Evolutionary conservation across 2,329 filamentous ascomycete genomes (phyloP).

Genomic region (Sporothrix humicola): DNA sequence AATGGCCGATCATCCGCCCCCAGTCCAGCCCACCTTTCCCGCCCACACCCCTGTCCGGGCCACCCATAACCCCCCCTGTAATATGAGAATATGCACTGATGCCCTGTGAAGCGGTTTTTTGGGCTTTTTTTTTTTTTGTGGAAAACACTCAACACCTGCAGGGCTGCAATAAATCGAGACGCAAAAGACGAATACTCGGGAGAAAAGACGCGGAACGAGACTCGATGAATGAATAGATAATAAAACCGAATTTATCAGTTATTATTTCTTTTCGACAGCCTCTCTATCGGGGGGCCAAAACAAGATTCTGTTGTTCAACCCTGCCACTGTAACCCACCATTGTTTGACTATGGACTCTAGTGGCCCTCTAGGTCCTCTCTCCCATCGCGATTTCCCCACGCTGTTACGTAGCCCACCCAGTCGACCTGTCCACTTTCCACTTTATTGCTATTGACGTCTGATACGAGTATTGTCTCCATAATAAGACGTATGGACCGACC

Average conservation of each 20-base stretch:
- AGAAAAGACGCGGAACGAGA: too few relatives aligned
- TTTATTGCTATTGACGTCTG: neutral
- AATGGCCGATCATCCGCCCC: conserved; percentile 17
- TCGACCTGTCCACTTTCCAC: neutral
- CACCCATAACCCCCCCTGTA: neutral
- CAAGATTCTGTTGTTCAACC: conserved; percentile 18
- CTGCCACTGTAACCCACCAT: conserved; percentile 14
- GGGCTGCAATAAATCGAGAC: neutral
- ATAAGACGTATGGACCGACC: neutral
- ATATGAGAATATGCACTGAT: neutral
- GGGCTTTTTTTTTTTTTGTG: too few relatives aligned
- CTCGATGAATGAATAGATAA: neutral
- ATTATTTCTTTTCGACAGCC: too few relatives aligned
- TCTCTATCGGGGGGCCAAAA: neutral
- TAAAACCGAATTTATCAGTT: neutral
- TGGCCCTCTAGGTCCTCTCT: too few relatives aligned
- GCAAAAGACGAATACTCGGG: neutral
- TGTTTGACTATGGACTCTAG: neutral
- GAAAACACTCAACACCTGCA: too few relatives aligned
- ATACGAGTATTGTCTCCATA: neutral
- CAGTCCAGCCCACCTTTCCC: conserved; percentile 8
- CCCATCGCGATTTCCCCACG: conserved; percentile 13
- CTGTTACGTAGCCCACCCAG: neutral
- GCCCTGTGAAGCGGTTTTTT: conserved; percentile 6
- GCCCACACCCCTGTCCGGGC: neutral